Evolutionary conservation across 495 filamentous ascomycete species (phyloP).

Genomic region (Hypoxylon lienhwacheense): DNA sequence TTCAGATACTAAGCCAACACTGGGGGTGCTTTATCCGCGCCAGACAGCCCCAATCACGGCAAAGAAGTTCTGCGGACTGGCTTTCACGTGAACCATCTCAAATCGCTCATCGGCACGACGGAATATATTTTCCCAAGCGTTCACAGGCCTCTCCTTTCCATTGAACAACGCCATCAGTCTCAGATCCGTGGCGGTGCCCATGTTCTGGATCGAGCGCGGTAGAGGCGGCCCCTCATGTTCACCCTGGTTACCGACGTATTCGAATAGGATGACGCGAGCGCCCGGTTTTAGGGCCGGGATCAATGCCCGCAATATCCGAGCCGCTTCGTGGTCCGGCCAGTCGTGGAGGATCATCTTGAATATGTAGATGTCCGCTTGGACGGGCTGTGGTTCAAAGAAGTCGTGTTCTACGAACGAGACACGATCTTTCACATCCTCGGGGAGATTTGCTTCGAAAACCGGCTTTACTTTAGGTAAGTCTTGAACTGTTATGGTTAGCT

Average conservation of each 20-base stretch:
- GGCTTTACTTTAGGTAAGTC: conserved; percentile 38
- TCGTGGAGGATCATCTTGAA: conserved; percentile 60
- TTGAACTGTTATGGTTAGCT: conserved; percentile 42
- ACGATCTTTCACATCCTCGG: conserved; percentile 39
- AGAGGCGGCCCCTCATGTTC: conserved; percentile 20
- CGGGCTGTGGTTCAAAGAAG: conserved; percentile 53
- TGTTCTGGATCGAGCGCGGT: conserved; percentile 32
- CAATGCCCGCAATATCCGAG: conserved; percentile 48
- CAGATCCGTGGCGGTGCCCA: conserved; percentile 36
- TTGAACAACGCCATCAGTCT: conserved; percentile 39
- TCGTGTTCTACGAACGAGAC: conserved; percentile 52
- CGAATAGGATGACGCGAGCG: conserved; percentile 50
- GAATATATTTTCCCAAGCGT: conserved; percentile 37
- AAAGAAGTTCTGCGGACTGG: conserved; percentile 32
- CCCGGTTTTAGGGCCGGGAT: conserved; percentile 46
- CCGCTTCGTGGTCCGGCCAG: conserved; percentile 48
- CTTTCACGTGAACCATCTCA: conserved; percentile 26
- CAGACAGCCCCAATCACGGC: conserved; percentile 36
- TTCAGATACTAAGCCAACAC: no score
- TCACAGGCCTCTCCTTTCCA: conserved; percentile 35
- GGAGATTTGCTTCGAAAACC: conserved; percentile 34
- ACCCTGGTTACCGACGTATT: conserved; percentile 44
- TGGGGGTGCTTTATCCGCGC: conserved; percentile 17
- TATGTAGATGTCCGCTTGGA: conserved; percentile 59
- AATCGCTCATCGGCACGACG: conserved; percentile 34